Evolutionary conservation across 305 asterid species (phyloP).

Genomic region (Ajuga reptans): DNA sequence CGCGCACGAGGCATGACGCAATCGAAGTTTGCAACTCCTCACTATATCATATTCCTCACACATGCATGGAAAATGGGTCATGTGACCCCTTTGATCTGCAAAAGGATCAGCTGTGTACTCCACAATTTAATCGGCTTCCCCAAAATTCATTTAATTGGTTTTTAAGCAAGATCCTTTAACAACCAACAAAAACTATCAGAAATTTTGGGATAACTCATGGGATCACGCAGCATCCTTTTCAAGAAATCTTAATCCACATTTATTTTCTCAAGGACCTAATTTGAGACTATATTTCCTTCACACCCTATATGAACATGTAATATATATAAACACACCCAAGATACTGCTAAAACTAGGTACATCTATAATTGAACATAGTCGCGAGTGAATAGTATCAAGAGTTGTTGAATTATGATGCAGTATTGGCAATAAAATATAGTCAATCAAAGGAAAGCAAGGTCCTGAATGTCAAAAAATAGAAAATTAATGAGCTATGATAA

Average conservation of each 20-base stretch:
- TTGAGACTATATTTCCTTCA: background rate
- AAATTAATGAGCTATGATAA: too few relatives aligned
- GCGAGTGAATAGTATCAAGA: too few relatives aligned
- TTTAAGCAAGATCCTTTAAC: background rate
- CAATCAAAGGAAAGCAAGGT: too few relatives aligned
- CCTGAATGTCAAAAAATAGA: too few relatives aligned
- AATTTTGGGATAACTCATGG: slow-evolving; percentile 7
- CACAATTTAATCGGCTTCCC: background rate
- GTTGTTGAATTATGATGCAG: too few relatives aligned
- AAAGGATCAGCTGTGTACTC: background rate
- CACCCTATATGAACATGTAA: background rate
- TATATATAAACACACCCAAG: background rate
- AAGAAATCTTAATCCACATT: background rate
- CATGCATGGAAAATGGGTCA: background rate
- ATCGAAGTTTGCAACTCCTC: background rate
- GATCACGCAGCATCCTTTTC: too few relatives aligned
- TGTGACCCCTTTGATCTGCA: background rate
- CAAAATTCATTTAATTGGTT: background rate
- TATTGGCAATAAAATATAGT: too few relatives aligned
- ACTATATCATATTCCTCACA: background rate
- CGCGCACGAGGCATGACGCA: background rate
- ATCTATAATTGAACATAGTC: too few relatives aligned
- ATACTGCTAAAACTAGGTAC: too few relatives aligned
- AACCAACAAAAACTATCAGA: background rate
- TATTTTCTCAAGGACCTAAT: background rate